These are phyloP conservation scores for Trichoderma sp. DNA, from an alignment of 2,329 filamentous ascomycete species.

Conservation along the genomic window DNA sequence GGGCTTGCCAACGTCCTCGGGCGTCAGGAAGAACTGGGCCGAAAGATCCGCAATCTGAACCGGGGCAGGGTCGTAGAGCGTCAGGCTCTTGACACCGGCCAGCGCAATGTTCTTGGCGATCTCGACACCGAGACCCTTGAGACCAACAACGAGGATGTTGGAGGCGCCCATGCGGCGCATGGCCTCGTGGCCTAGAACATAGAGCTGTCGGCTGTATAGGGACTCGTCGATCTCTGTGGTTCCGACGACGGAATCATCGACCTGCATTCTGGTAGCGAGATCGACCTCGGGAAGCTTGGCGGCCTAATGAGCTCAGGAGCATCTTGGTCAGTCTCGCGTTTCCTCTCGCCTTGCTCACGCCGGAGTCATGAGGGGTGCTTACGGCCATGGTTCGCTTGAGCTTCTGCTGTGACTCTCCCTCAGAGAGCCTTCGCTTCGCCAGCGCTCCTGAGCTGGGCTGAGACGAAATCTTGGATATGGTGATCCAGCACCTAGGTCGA, in stretches of 20 bases:
- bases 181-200: slow-evolving; percentile 73
- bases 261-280: slow-evolving; percentile 66
- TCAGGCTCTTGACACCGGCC: slow-evolving; percentile 95
- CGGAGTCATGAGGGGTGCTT: slow-evolving; percentile 40
- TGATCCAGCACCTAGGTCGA: slow-evolving; percentile 43
- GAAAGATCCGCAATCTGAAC: slow-evolving; percentile 87
- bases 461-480: slow-evolving; percentile 43
- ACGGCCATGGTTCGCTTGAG: slow-evolving; percentile 65
- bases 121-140: slow-evolving; percentile 94
- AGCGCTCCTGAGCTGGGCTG: slow-evolving; percentile 50
- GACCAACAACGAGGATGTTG: slow-evolving; percentile 86
- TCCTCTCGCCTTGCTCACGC: slow-evolving; percentile 1
- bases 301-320: slow-evolving; percentile 42
- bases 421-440: slow-evolving; percentile 69
- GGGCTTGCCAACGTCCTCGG: slow-evolving; percentile 87
- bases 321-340: neutral
- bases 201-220: slow-evolving; percentile 74
- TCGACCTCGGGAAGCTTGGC: slow-evolving; percentile 61
- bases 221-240: slow-evolving; percentile 69
- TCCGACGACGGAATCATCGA: slow-evolving; percentile 61
- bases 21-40: slow-evolving; percentile 93
- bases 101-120: slow-evolving; percentile 99
- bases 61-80: slow-evolving; percentile 85
- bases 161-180: slow-evolving; percentile 99
- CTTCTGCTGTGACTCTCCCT: slow-evolving; percentile 59